Evolutionary conservation across 2,329 filamentous ascomycete genomes (phyloP).

Genomic region (Colletotrichum simmondsii): DNA sequence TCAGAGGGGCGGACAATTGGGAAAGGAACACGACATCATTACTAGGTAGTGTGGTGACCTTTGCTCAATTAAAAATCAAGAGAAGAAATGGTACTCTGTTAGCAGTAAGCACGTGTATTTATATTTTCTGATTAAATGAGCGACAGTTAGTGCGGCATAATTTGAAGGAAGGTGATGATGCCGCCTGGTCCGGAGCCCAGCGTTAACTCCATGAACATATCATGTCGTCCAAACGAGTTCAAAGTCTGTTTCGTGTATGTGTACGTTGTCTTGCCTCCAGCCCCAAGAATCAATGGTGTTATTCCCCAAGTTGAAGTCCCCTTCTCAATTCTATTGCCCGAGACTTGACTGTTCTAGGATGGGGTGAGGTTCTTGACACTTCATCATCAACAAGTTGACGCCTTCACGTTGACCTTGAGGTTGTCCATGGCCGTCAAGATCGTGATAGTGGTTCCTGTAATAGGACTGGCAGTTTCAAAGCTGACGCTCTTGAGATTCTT

Average conservation of each 20-base stretch:
- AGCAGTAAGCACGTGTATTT: neutral
- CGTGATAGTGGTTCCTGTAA: neutral
- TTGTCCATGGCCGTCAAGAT: neutral
- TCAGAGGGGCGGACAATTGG: neutral
- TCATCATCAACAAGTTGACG: neutral
- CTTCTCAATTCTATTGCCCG: neutral
- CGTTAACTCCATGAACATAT: neutral
- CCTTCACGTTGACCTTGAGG: neutral
- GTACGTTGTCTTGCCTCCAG: too few relatives aligned
- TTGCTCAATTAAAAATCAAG: neutral
- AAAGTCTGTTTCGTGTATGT: neutral
- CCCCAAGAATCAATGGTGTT: too few relatives aligned
- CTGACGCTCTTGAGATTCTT: neutral
- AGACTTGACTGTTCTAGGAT: neutral
- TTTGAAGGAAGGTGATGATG: neutral
- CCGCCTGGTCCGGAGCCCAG: neutral
- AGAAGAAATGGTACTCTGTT: neutral
- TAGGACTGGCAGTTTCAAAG: neutral
- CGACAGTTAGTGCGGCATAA: neutral
- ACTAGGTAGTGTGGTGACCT: too few relatives aligned
- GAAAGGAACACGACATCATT: neutral
- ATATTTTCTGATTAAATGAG: neutral
- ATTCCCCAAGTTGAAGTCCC: neutral
- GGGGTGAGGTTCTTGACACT: neutral
- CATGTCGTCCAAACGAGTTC: neutral